These are phyloP conservation scores for Botrytis sinoallii DNA, from an alignment of 2,329 filamentous ascomycete genomes.

Conservation along the genomic window DNA sequence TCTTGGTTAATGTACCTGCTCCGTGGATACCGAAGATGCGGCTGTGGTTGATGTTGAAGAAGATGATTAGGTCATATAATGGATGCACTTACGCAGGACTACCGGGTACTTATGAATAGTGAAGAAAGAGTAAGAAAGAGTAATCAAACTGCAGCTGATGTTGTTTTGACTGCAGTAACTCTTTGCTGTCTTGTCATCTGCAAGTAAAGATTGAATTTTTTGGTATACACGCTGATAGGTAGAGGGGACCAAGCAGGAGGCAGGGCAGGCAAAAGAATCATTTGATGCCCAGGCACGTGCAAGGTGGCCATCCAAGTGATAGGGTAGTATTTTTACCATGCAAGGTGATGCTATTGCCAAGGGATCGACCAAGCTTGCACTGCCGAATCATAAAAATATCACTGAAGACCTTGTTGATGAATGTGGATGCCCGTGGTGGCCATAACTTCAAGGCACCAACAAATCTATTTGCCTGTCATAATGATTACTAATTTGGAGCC, in stretches of 20 bases:
- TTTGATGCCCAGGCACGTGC: background rate
- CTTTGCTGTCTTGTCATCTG: background rate
- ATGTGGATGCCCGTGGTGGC: background rate
- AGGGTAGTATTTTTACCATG: background rate
- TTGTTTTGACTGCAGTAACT: background rate
- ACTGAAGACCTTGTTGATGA: background rate
- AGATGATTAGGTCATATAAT: background rate
- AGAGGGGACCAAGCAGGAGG: too few species aligned
- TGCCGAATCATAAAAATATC: background rate
- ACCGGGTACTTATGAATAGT: background rate
- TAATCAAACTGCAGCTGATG: background rate
- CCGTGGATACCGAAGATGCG: background rate
- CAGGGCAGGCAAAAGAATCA: background rate
- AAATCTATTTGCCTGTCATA: too few species aligned
- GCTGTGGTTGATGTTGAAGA: background rate
- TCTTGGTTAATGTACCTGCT: background rate
- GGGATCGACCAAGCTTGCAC: constrained; percentile 5
- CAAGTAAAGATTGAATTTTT: background rate
- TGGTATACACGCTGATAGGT: background rate
- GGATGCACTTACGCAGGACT: background rate
- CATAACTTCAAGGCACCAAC: too few species aligned
- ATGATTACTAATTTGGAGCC: background rate
- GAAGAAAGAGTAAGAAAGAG: background rate
- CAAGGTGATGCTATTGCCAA: constrained; percentile 1
- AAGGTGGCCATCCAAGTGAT: background rate